phyloP scores from a whole-genome alignment of 1,139 yeast genomes.

The Wickerhamomyces sp. region DNA sequence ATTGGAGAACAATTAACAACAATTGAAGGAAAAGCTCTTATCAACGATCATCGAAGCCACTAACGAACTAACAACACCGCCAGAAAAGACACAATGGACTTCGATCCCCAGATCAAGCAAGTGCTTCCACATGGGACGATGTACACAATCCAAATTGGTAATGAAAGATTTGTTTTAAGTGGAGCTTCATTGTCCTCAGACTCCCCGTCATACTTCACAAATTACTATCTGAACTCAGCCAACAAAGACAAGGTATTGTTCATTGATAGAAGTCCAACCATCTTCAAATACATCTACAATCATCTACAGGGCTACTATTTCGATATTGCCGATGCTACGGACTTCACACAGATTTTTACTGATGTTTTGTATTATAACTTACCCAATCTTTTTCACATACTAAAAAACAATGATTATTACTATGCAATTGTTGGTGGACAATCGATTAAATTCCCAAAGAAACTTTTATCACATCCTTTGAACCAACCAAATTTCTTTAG shows the following conservation, averaged over 20 bases:
- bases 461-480: constrained; percentile 50
- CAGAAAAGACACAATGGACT: not conserved
- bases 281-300: constrained; percentile 59
- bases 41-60: not conserved
- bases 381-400: constrained; percentile 44
- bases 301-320: constrained; percentile 80
- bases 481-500: constrained; percentile 77
- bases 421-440: constrained; percentile 59
- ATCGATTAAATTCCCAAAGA: constrained; percentile 55
- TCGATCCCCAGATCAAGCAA: constrained; percentile 48
- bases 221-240: constrained; percentile 30
- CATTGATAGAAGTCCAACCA: constrained; percentile 71
- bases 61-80: not conserved
- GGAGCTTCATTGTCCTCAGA: constrained; percentile 87
- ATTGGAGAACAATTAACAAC: too few relatives aligned
- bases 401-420: constrained; percentile 49
- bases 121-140: constrained; percentile 62
- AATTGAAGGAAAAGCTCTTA: not conserved
- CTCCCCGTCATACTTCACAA: constrained; percentile 48
- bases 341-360: constrained; percentile 57
- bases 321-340: constrained; percentile 50
- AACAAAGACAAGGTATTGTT: constrained; percentile 44
- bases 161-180: constrained; percentile 50
- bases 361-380: constrained; percentile 74
- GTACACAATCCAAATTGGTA: constrained; percentile 72